These are phyloP conservation scores for Galerina marginata DNA, from an alignment of 768 basidiomycete genomes.

Conservation along the genomic window DNA sequence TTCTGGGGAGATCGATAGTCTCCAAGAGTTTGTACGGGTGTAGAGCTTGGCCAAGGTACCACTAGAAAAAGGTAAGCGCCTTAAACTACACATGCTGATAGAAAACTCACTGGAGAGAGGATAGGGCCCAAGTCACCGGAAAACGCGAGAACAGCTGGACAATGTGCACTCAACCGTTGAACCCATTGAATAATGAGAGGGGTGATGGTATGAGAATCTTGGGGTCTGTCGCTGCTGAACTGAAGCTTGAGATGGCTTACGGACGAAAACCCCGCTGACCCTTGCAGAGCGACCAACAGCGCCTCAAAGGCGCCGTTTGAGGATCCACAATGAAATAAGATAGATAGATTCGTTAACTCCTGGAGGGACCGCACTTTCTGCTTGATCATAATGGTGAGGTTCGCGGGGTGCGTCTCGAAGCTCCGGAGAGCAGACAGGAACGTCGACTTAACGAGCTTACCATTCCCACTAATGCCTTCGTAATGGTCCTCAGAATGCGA, in stretches of 20 bases:
- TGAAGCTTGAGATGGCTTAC: background rate
- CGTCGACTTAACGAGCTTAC: background rate
- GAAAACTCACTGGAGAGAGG: background rate
- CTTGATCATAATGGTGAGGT: conserved; percentile 1
- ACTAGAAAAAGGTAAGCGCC: background rate
- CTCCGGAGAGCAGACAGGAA: conserved; percentile 12
- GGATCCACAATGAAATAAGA: background rate
- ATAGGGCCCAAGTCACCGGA: conserved; percentile 4
- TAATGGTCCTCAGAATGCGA: background rate
- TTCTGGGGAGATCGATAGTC: background rate
- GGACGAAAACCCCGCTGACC: conserved; percentile 7
- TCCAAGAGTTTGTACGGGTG: conserved; percentile 2
- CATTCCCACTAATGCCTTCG: conserved; percentile 7
- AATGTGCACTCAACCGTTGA: conserved; percentile 1
- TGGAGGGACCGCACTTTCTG: conserved; percentile 7
- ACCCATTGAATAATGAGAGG: conserved; percentile 1
- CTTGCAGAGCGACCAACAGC: background rate
- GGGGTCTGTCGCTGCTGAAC: background rate
- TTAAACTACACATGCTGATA: background rate
- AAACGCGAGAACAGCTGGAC: background rate
- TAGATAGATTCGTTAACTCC: background rate
- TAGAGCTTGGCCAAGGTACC: background rate
- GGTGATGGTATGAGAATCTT: background rate
- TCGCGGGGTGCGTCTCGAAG: conserved; percentile 9
- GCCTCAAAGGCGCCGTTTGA: background rate